These are phyloP conservation scores for Gaillardinia entomophila DNA, from an alignment of 805 yeast species.

Conservation along the genomic window DNA sequence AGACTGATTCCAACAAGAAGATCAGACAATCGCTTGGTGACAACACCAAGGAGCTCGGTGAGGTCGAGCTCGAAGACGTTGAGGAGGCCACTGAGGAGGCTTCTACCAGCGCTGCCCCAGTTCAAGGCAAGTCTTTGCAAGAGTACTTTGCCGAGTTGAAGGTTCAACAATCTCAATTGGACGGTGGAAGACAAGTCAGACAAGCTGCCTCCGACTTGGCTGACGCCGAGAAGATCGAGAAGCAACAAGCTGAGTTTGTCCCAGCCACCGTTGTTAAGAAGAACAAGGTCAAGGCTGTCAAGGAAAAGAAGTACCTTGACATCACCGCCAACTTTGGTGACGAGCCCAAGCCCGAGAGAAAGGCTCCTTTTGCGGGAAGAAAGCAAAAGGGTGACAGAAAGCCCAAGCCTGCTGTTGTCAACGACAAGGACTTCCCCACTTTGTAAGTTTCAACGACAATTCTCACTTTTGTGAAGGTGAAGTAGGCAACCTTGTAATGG, in stretches of 20 bases:
- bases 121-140: slow-evolving; percentile 65
- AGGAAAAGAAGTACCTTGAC: slow-evolving; percentile 77
- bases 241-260: slow-evolving; percentile 56
- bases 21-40: slow-evolving; percentile 86
- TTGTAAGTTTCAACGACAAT: too few relatives aligned
- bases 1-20: slow-evolving; percentile 80
- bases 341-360: slow-evolving; percentile 25
- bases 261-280: slow-evolving; percentile 62
- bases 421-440: slow-evolving; percentile 72
- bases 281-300: slow-evolving; percentile 64
- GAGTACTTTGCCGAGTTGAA: slow-evolving; percentile 76
- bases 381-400: slow-evolving; percentile 19
- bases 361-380: slow-evolving; percentile 18
- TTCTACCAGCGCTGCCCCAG: too few relatives aligned
- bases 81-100: slow-evolving; percentile 42
- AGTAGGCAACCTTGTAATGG: too few relatives aligned
- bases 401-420: slow-evolving; percentile 36
- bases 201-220: slow-evolving; percentile 50
- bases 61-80: slow-evolving; percentile 40
- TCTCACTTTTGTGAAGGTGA: too few relatives aligned
- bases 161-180: slow-evolving; percentile 38
- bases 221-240: slow-evolving; percentile 57
- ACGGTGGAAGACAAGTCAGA: slow-evolving; percentile 31
- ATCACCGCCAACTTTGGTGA: slow-evolving; percentile 69
- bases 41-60: slow-evolving; percentile 58